Evolutionary conservation across 345 rosid species (phyloP).

Genomic region (Microcos paniculata): DNA sequence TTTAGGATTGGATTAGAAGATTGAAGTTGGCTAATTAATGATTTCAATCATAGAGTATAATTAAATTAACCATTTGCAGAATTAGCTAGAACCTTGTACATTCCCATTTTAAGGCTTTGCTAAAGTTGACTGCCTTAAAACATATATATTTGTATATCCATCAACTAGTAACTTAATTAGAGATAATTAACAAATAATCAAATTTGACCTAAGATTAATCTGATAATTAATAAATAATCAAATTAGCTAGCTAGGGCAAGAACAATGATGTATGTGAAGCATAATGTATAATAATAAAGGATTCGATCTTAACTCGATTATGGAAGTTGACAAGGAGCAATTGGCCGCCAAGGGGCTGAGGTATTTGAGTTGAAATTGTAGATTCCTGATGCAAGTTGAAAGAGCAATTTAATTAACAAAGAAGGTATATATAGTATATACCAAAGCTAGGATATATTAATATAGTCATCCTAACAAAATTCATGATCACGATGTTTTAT

Average conservation of each 20-base stretch:
- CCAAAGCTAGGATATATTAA: not conserved
- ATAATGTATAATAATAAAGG: not conserved
- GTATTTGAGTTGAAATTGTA: conserved; percentile 3
- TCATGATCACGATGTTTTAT: not conserved
- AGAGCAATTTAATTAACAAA: not conserved
- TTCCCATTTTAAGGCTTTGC: not conserved
- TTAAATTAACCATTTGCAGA: no score
- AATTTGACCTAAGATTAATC: not conserved
- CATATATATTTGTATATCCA: not conserved
- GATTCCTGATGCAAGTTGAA: not conserved
- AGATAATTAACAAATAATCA: not conserved
- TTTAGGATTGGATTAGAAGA: not conserved
- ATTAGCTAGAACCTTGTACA: not conserved
- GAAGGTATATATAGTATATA: not conserved
- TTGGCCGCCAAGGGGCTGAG: not conserved
- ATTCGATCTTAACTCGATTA: not conserved
- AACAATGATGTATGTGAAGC: not conserved
- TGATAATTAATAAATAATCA: not conserved
- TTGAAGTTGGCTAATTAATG: not conserved
- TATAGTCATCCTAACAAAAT: not conserved
- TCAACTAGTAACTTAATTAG: not conserved
- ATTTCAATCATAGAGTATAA: not conserved
- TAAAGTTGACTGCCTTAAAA: not conserved
- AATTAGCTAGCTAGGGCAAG: not conserved
- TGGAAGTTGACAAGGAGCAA: not conserved